Conservation (phyloP, 2,329 filamentous ascomycete species). For the Botrytis aclada region DNA sequence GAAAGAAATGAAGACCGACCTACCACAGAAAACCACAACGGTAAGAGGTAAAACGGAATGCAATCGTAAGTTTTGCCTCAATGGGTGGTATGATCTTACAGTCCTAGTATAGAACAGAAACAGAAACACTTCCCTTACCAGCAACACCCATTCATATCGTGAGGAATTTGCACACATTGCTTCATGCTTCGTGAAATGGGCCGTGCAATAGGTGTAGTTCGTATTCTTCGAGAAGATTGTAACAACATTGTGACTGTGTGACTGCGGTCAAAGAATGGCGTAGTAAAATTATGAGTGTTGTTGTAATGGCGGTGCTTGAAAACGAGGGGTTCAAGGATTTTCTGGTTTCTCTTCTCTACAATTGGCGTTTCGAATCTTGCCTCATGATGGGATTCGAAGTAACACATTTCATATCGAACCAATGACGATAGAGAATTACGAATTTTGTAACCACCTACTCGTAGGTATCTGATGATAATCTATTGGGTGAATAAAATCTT, state of each 20-base stretch:
- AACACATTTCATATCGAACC: neutral
- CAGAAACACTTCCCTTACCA: conserved; percentile 11
- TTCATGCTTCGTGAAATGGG: conserved; percentile 7
- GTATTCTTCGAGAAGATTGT: neutral
- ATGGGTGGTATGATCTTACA: neutral
- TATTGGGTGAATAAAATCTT: neutral
- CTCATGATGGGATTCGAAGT: conserved; percentile 27
- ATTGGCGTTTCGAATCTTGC: conserved; percentile 25
- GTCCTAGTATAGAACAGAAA: conserved; percentile 6
- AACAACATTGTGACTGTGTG: neutral
- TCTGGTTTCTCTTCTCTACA: conserved; percentile 15
- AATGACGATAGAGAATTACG: neutral
- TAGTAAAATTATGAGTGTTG: neutral
- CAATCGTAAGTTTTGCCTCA: neutral
- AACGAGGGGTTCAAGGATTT: conserved; percentile 11
- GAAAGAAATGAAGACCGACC: neutral
- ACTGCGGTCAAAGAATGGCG: neutral
- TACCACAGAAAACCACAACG: neutral
- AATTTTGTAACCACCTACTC: neutral
- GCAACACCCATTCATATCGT: neutral
- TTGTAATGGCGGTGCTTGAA: neutral
- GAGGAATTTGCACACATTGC: neutral
- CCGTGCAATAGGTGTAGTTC: neutral
- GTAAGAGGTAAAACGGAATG: neutral
- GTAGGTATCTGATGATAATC: neutral